phyloP scores from a whole-genome alignment of 129 eudicot species.

The Pittosporum tobira region DNA sequence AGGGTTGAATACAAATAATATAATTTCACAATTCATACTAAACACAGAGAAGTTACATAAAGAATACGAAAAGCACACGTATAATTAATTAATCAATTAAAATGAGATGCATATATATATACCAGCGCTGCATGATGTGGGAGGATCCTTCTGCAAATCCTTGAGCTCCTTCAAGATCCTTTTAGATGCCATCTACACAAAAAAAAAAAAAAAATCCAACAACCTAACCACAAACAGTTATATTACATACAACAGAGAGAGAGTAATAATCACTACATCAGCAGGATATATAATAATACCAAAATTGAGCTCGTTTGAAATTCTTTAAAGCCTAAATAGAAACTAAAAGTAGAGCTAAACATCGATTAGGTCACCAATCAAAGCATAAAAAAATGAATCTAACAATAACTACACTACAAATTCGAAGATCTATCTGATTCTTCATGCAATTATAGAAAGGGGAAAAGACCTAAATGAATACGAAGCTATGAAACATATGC shows the following conservation, averaged over 20 bases:
- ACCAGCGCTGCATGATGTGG: constrained; percentile 31
- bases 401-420: not conserved
- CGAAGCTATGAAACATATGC: no score
- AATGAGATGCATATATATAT: no score
- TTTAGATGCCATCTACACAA: constrained; percentile 30
- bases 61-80: no score
- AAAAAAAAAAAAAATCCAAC: not conserved
- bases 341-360: not conserved
- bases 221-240: not conserved
- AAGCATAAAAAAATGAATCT: not conserved
- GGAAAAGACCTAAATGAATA: not conserved
- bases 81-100: no score
- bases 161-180: constrained; percentile 36
- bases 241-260: no score
- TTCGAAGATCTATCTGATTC: not conserved
- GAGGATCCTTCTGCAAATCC: constrained; percentile 41
- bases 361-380: not conserved
- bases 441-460: not conserved
- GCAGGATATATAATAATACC: not conserved
- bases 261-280: not conserved
- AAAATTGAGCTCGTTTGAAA: no score
- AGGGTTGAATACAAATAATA: no score
- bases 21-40: no score
- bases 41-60: no score
- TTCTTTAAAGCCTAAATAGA: not conserved